A percentile compares a stretch with the other conserved stretches of the same genome.
Evolutionary conservation across 2,329 filamentous ascomycete species (phyloP).

Genomic region (Thelonectria discophora): DNA sequence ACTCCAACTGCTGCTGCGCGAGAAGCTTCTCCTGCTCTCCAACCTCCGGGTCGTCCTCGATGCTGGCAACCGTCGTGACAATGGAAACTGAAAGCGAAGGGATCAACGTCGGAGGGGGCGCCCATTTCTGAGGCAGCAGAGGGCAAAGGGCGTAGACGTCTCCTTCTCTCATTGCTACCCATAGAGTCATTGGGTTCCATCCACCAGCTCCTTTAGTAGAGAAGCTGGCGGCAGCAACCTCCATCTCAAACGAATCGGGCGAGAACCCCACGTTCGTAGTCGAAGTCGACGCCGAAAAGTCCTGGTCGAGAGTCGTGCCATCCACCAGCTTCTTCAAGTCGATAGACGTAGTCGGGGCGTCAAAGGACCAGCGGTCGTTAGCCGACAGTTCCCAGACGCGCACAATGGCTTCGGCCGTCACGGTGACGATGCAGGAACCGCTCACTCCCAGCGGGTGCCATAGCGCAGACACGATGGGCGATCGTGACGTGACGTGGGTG

Average conservation of each 20-base stretch:
- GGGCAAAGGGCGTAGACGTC: constrained; percentile 95
- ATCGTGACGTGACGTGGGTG: constrained; percentile 86
- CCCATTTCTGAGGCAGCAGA: constrained; percentile 86
- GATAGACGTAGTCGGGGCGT: constrained; percentile 81
- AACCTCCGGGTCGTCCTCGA: constrained; percentile 66
- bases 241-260: constrained; percentile 90
- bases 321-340: constrained; percentile 91
- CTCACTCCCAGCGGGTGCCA: constrained; percentile 94
- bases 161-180: constrained; percentile 93
- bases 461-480: constrained; percentile 79
- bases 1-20: constrained; percentile 71
- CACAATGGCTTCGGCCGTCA: constrained; percentile 88
- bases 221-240: constrained; percentile 90
- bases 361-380: constrained; percentile 87
- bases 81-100: constrained; percentile 86
- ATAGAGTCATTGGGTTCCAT: constrained; percentile 96
- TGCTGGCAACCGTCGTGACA: constrained; percentile 73
- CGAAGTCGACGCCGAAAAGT: constrained; percentile 80
- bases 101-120: constrained; percentile 77
- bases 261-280: constrained; percentile 84
- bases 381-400: constrained; percentile 89
- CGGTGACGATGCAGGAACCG: constrained; percentile 83
- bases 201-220: constrained; percentile 72
- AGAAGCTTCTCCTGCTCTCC: constrained; percentile 63
- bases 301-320: constrained; percentile 81